A percentile compares a stretch with the other conserved stretches of the same genome.
These are phyloP conservation scores for Hermanozyma aechmeae DNA, from an alignment of 805 yeast genomes.

Conservation along the genomic window DNA sequence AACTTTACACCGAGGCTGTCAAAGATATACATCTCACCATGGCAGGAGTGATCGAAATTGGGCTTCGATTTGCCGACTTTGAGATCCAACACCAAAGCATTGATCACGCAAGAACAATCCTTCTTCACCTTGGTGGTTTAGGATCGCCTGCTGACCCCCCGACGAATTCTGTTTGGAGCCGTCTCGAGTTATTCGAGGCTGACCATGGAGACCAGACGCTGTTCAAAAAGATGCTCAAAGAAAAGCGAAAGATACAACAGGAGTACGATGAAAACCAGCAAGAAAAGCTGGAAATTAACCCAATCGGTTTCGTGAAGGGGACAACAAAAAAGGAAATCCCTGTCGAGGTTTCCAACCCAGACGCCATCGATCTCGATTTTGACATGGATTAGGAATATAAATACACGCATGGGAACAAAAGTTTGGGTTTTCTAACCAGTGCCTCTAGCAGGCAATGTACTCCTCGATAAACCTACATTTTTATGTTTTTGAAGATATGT, in stretches of 20 bases:
- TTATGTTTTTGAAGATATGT: background rate
- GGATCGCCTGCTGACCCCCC: constrained; percentile 12
- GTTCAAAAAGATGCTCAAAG: constrained; percentile 64
- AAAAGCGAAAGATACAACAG: constrained; percentile 35
- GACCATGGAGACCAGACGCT: constrained; percentile 61
- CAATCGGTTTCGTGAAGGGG: constrained; percentile 42
- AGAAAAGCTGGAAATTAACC: constrained; percentile 12
- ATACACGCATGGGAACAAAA: too few relatives aligned
- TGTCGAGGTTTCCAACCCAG: constrained; percentile 33
- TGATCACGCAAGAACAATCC: constrained; percentile 54
- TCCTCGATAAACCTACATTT: too few relatives aligned
- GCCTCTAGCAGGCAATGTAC: too few relatives aligned
- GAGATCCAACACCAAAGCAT: constrained; percentile 48
- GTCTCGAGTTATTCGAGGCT: constrained; percentile 71
- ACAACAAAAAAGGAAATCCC: constrained; percentile 3
- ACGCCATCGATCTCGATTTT: constrained; percentile 53
- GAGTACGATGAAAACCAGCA: constrained; percentile 9
- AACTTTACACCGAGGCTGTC: constrained; percentile 36
- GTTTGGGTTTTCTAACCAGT: too few relatives aligned
- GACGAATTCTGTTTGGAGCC: constrained; percentile 38
- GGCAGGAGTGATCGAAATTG: constrained; percentile 30
- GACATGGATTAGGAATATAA: constrained; percentile 6
- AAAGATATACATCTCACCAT: constrained; percentile 35
- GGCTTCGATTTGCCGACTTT: constrained; percentile 44
- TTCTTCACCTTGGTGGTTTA: constrained; percentile 26